Percentiles rank a stretch among this genome's conserved stretches.
Conservation (phyloP, 148 eudicot genomes). For the Spergularia marina region DNA sequence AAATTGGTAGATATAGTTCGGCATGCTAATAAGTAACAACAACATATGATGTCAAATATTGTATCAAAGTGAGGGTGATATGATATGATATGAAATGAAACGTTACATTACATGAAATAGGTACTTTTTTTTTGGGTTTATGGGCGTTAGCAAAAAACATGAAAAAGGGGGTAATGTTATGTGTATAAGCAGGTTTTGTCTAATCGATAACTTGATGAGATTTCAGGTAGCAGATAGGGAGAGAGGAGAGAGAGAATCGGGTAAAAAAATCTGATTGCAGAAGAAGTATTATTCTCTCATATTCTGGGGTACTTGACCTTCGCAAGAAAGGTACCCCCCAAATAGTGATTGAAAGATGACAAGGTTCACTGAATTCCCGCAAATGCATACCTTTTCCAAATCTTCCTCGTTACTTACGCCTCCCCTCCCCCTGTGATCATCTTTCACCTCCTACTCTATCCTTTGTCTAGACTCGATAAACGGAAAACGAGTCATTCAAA, state of each 20-base stretch:
- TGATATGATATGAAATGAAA: too few species aligned
- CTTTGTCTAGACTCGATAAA: not conserved
- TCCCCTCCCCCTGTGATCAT: too few species aligned
- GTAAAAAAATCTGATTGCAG: not conserved
- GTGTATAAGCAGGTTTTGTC: not conserved
- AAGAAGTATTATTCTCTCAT: not conserved
- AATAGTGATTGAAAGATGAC: constrained; percentile 11
- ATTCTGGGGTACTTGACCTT: too few species aligned
- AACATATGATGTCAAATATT: not conserved
- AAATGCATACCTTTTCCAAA: constrained; percentile 2
- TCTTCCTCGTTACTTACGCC: constrained; percentile 31
- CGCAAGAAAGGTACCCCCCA: too few species aligned
- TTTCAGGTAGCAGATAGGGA: not conserved
- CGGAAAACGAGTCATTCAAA: too few species aligned
- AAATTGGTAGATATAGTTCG: not conserved
- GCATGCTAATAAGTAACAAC: not conserved
- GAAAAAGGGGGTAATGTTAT: not conserved
- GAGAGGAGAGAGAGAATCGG: not conserved
- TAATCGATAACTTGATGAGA: not conserved
- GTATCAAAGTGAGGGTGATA: not conserved
- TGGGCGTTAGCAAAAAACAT: constrained; percentile 6
- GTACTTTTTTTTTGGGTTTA: too few species aligned
- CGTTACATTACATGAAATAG: too few species aligned
- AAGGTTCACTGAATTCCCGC: constrained; percentile 17
- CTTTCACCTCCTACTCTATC: constrained; percentile 9